phyloP scores from a whole-genome alignment of 2,329 filamentous ascomycete species.

The Penicillium expansum region DNA sequence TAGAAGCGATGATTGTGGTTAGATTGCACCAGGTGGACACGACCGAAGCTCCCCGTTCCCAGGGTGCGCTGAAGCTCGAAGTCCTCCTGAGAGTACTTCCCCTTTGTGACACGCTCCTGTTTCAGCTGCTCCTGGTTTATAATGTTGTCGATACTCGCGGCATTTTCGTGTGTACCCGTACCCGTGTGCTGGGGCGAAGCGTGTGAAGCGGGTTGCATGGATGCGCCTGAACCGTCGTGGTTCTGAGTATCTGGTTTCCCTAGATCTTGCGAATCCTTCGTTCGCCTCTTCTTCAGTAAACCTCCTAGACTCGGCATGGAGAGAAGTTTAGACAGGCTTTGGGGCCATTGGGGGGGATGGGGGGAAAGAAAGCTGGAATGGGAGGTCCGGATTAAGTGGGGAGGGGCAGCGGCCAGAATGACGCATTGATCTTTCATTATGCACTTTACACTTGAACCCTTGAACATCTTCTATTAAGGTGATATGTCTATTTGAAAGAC shows the following conservation, averaged over 20 bases:
- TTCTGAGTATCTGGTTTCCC: constrained; percentile 4
- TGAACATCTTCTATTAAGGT: neutral
- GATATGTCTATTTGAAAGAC: neutral
- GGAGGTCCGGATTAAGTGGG: constrained; percentile 24
- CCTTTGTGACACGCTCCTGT: constrained; percentile 73
- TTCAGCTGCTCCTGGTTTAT: constrained; percentile 55
- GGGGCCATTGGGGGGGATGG: constrained; percentile 19
- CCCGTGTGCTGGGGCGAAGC: constrained; percentile 48
- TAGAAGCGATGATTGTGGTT: constrained; percentile 98
- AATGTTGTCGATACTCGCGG: constrained; percentile 78
- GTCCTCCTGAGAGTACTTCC: constrained; percentile 91
- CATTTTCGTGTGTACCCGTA: constrained; percentile 54
- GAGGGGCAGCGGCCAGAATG: constrained; percentile 26
- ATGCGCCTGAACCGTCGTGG: constrained; percentile 28
- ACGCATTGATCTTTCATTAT: constrained; percentile 25
- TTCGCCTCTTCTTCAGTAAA: constrained; percentile 98
- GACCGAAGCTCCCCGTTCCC: constrained; percentile 93
- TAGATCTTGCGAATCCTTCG: constrained; percentile 68
- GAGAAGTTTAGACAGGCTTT: constrained; percentile 20
- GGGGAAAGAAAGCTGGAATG: constrained; percentile 24
- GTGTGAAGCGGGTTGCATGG: constrained; percentile 38
- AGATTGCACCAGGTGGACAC: constrained; percentile 94
- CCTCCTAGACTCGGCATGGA: constrained; percentile 85
- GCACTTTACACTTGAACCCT: neutral
- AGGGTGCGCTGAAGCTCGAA: constrained; percentile 88